Evolutionary conservation across 495 filamentous ascomycete genomes (phyloP), one percentile per base, ranked within the genome.

Genomic region (Jackrogersella multiformis): DNA sequence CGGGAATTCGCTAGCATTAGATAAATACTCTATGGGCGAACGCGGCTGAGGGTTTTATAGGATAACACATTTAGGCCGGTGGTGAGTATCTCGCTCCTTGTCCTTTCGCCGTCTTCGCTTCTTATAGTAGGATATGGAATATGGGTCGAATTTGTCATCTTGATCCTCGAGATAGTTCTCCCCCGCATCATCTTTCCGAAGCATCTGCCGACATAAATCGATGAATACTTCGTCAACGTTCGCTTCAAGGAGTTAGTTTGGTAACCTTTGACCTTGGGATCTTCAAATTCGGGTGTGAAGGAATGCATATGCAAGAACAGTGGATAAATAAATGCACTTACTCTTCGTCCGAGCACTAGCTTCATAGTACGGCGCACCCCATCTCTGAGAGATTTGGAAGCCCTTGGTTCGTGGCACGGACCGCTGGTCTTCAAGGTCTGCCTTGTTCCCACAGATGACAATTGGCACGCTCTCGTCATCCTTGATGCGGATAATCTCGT

Each of bases 401-500:
- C 93, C 95, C 61, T 88, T 89, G 41, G 89, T 85, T 16, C 93
- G 87, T 18, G 91, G 89, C 24, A 99, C 93, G 15, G 86, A 86
- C 32, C 95, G 89, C 72, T 97, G 91, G 72, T 97, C 93, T 78
- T 96, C 93, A 10, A 99, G 87, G 72, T 99, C 95, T 26, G 90
- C 92, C 77, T 99, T 99, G 82, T 99, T 99, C 66, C 95, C 95
- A 30, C 97, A 94, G 44, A 99, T 94, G 23, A 99, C 95, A 57
- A 99, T 89, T 24, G 95, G 95, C 7, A 97, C 88, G 48, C 87
- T 89, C 59, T 92, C 89, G 76, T 97, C 92, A 74, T 97, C 93
- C 80, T 98, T 99, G 77, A 98, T 97, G 56, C 93, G 92, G 60
- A 96, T 90, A 71, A 99, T 98, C 79, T 97, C 93, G 72, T 98